Base-by-base conservation (phyloP, 331 rosid genomes). In the Quercus tomentella region DNA sequence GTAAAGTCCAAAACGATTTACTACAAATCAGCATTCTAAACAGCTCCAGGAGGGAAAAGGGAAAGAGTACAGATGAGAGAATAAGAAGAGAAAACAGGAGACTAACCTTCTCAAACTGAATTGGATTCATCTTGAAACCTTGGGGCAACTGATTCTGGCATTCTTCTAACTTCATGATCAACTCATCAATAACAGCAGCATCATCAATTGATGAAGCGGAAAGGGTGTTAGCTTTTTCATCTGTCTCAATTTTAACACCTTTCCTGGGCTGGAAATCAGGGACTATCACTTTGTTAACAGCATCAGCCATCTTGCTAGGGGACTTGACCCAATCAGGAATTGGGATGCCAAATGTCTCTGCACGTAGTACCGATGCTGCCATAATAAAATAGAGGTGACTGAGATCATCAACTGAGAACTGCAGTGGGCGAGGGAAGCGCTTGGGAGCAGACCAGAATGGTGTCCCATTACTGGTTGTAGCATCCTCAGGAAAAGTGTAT, bases 401-500 rank as follows among this genome's bases (percentile, higher is more conserved):
- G 0, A 52, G 78, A 86, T 96, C 99, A 76, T 90, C 77, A 45
- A 89, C 16, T 75, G 98, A 93, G 85, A 93, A 96, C 90, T 83
- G 88, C 70, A 93, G 84, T 4, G 99, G 93, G 58, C 22, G 98
- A 74, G 99, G 99, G 78, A 93, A 96, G 60, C 99, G 86, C 83
- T 96, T 96, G 4, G 99, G 99, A 45, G 99, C 98, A 55, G 99
- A 96, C 99, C 99, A 96, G 88, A 96, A 96, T 26, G 96, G 97
- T 65, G 91, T 89, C 73, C 99, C 99, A 16, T 90, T 96, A 82
- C 99, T 93, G 15, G 99, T 96, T 73, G 88, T 77, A 65, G 99
- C 98, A 88, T 96, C 93, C 87, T 96, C 99, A 10, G 99, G 99
- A 35, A 96, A 96, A 79, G 97, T 96, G 86, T 90, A 96, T 43